phyloP scores from a whole-genome alignment of 441 rosid species.

The Flueggea neowawraea region DNA sequence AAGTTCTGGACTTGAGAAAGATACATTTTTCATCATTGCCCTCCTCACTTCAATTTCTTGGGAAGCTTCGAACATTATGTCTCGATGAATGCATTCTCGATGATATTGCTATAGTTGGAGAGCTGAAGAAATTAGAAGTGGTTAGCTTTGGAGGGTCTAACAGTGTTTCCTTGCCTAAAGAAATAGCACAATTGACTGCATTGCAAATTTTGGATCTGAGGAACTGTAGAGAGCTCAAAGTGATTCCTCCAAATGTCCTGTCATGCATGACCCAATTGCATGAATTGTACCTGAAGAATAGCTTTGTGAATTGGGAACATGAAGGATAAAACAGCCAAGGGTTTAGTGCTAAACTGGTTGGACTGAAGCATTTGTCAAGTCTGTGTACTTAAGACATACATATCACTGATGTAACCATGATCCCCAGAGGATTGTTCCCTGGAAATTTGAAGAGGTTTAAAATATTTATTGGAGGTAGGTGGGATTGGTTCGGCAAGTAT shows the following conservation, averaged over 20 bases:
- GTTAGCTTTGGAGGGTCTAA: not conserved
- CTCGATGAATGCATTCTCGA: not conserved
- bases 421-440: slow-evolving; percentile 12
- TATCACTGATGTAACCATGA: slow-evolving; percentile 4
- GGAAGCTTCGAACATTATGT: slow-evolving; percentile 19
- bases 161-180: slow-evolving; percentile 6
- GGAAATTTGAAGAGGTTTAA: not conserved
- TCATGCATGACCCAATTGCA: slow-evolving; percentile 12
- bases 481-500: slow-evolving; percentile 5
- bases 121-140: slow-evolving; percentile 17
- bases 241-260: slow-evolving; percentile 10
- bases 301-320: slow-evolving; percentile 1
- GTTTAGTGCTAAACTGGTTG: slow-evolving; percentile 8
- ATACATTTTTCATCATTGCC: slow-evolving; percentile 1
- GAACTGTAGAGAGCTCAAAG: not conserved
- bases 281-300: slow-evolving; percentile 2
- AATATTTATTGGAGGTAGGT: slow-evolving; percentile 9
- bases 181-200: slow-evolving; percentile 4
- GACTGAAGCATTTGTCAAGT: slow-evolving; percentile 3
- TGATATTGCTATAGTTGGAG: slow-evolving; percentile 12
- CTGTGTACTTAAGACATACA: slow-evolving; percentile 14
- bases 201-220: slow-evolving; percentile 11
- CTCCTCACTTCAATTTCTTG: slow-evolving; percentile 9
- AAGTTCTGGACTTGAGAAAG: slow-evolving; percentile 3
- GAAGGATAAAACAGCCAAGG: not conserved